phyloP scores from a whole-genome alignment of 2,329 filamentous ascomycete genomes.

The Onygenales sp. region DNA sequence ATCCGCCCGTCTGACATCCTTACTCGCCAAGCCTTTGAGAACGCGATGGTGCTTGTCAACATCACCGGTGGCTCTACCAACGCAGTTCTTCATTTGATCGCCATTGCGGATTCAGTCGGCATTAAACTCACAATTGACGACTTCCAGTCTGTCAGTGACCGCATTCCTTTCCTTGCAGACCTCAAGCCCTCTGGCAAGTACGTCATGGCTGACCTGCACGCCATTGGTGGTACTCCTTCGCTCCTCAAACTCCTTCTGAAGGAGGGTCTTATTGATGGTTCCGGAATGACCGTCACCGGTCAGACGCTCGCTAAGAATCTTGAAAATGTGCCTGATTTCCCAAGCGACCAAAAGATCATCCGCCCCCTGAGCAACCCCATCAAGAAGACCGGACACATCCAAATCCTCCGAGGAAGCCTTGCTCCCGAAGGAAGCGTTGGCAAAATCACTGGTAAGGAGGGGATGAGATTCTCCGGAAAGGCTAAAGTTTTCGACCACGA shows the following conservation, averaged over 20 bases:
- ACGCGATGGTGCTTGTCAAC: slow-evolving; percentile 75
- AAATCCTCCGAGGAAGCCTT: slow-evolving; percentile 60
- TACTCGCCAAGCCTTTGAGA: slow-evolving; percentile 71
- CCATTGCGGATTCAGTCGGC: slow-evolving; percentile 71
- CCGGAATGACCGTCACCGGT: slow-evolving; percentile 52
- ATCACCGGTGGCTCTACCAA: slow-evolving; percentile 80
- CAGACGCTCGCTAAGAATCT: slow-evolving; percentile 51
- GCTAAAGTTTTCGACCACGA: slow-evolving; percentile 63
- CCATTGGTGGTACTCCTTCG: slow-evolving; percentile 49
- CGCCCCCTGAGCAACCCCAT: slow-evolving; percentile 58
- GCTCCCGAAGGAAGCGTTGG: slow-evolving; percentile 62
- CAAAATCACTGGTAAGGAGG: slow-evolving; percentile 71
- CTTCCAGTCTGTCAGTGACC: slow-evolving; percentile 73
- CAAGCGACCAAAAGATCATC: slow-evolving; percentile 61
- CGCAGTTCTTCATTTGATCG: slow-evolving; percentile 74
- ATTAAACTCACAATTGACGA: slow-evolving; percentile 77
- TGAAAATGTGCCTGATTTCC: slow-evolving; percentile 53
- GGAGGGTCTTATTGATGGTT: slow-evolving; percentile 50
- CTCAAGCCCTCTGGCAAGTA: slow-evolving; percentile 67
- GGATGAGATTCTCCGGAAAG: slow-evolving; percentile 56
- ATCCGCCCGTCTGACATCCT: slow-evolving; percentile 70
- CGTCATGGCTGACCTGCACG: slow-evolving; percentile 50
- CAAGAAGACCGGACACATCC: slow-evolving; percentile 62
- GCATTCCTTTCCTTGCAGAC: slow-evolving; percentile 70
- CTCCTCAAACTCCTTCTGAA: slow-evolving; percentile 50